Conservation (phyloP, 768 basidiomycete species). For the Auricularia sp. region DNA sequence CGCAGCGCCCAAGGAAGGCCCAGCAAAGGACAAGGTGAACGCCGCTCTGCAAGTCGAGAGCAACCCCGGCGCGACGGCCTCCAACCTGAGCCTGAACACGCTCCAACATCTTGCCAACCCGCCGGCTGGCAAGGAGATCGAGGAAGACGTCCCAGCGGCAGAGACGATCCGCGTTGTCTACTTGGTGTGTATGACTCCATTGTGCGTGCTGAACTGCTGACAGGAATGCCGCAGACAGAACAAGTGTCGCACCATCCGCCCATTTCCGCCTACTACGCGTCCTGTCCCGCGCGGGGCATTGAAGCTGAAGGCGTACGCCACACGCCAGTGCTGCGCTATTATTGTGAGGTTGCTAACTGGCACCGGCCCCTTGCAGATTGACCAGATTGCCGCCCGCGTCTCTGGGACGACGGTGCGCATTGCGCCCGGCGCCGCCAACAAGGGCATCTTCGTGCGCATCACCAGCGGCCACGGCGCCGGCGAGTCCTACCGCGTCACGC, state of each 20-base stretch:
- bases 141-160: conserved; percentile 24
- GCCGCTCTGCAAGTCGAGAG: conserved; percentile 20
- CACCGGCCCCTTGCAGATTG: conserved; percentile 28
- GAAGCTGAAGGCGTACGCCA: conserved; percentile 49
- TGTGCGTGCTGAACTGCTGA: background rate
- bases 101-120: conserved; percentile 21
- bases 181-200: conserved; percentile 28
- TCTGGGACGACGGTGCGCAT: conserved; percentile 82
- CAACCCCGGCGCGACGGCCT: conserved; percentile 44
- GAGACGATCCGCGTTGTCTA: conserved; percentile 56
- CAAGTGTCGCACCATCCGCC: conserved; percentile 98
- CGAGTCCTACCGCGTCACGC: conserved; percentile 79
- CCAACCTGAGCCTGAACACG: conserved; percentile 37
- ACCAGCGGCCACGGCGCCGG: conserved; percentile 65
- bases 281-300: conserved; percentile 62
- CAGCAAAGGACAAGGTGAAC: background rate
- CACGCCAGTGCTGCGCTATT: background rate
- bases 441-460: conserved; percentile 77
- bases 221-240: conserved; percentile 44
- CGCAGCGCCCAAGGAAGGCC: background rate
- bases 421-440: conserved; percentile 71
- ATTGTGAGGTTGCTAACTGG: too few relatives aligned
- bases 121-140: conserved; percentile 20
- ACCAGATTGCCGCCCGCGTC: conserved; percentile 90
- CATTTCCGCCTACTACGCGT: conserved; percentile 72